Base-by-base conservation (phyloP, 805 yeast species). In the Yamadazyma laniorum region DNA sequence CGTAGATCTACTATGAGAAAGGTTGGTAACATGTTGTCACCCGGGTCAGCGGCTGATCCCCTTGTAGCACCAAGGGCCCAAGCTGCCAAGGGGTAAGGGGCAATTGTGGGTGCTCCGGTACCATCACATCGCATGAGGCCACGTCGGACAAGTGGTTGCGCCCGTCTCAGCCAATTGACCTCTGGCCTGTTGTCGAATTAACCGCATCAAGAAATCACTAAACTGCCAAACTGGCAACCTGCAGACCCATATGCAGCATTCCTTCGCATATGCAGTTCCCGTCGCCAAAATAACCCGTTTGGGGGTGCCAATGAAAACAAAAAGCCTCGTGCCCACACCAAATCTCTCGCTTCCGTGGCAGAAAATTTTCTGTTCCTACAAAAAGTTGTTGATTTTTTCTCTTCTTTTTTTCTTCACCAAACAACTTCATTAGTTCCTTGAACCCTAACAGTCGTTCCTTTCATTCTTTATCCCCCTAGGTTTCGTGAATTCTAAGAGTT, bases 381-480 rank as follows among this genome's bases (percentile, higher is more conserved):
- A 21, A 21, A 21, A 13, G 6, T 29, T 35, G 39, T 35, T 35
- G 39, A 35, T 35, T 35, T 30, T 35, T 35, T 29, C 29, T 23
- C 27, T 18, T 31, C 17, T 41, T 44, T 45, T 35, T 35, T 43
- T 37, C 40, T 37, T 40, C 32, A 35, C 28, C 39, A 39, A 45
- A 47, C 52, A 50, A 47, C 44, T 39, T 45, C 48, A 25, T n/a
- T 26, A 21, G 17, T 29, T 30, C 22, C 25, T 37, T 49, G 48
- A 48, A 48, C 31, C 52, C 52, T 65, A 59, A 58, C 59, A 61
- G 67, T 65, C 70, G 49, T 55, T 63, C 68, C 63, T 61, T 62
- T 36, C 22, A 21, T 7, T 21, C 23, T 37, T 50, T 41, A 38
- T 43, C 28, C 43, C 35, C 35, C 29, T n/a, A 21, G 36, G 26